phyloP scores from a whole-genome alignment of 768 basidiomycete species.

The Tephrocybe sp. region DNA sequence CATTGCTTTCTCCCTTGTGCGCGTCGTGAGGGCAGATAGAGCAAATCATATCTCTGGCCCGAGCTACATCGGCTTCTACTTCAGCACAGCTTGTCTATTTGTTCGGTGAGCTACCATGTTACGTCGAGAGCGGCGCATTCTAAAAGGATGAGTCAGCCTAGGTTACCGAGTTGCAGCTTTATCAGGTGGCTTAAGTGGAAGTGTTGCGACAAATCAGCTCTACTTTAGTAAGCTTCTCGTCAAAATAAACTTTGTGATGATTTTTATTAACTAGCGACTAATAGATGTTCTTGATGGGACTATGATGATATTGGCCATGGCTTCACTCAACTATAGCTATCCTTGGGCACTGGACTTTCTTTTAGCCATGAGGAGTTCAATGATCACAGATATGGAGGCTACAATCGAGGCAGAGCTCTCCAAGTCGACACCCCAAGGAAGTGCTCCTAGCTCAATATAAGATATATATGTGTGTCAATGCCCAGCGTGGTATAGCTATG shows the following conservation, averaged over 20 bases:
- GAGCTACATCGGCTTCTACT: neutral
- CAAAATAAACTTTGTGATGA: too few relatives aligned
- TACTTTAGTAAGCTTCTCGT: neutral
- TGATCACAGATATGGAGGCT: neutral
- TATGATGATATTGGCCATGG: slow-evolving; percentile 2
- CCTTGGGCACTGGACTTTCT: neutral
- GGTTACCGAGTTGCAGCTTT: neutral
- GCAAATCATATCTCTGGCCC: neutral
- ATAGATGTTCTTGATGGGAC: slow-evolving; percentile 2
- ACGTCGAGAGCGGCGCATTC: neutral
- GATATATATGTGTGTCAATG: too few relatives aligned
- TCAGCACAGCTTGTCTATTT: neutral
- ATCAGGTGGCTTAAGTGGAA: neutral
- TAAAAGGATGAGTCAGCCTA: neutral
- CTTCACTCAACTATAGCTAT: neutral
- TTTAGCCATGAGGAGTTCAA: neutral
- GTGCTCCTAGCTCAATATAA: too few relatives aligned
- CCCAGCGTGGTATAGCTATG: too few relatives aligned
- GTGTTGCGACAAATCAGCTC: neutral
- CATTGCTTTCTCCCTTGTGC: neutral
- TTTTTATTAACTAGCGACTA: too few relatives aligned
- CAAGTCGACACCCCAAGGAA: too few relatives aligned
- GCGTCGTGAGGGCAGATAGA: neutral
- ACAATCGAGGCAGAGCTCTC: neutral
- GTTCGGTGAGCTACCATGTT: neutral